Conservation (phyloP, 257 asterid genomes). For the Nicotiana otophora region DNA sequence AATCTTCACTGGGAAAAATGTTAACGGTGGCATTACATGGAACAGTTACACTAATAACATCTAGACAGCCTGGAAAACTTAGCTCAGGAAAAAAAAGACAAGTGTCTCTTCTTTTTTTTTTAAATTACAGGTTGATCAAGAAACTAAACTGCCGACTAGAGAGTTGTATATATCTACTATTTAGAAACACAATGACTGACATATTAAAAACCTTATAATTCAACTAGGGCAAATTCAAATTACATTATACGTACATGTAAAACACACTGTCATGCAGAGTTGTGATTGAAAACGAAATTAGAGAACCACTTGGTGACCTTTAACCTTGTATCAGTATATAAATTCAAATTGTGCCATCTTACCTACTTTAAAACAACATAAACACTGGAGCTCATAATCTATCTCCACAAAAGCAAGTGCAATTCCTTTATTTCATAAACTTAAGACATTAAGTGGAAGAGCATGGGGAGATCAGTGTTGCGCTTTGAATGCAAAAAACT, state of each 20-base stretch:
- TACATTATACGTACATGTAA: not conserved
- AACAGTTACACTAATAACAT: not conserved
- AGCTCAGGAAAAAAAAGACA: not conserved
- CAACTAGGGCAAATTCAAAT: not conserved
- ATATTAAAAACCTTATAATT: not conserved
- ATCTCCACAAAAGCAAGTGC: not conserved
- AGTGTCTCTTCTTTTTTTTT: not conserved
- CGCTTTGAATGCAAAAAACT: not conserved
- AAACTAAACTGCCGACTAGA: not conserved
- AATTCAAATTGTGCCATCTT: not conserved
- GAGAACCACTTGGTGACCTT: not conserved
- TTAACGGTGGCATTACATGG: not conserved
- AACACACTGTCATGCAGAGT: not conserved
- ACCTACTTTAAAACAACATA: not conserved
- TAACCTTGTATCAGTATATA: not conserved
- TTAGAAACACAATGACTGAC: not conserved
- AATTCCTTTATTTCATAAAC: not conserved
- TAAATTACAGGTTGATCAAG: not conserved
- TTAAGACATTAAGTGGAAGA: slow-evolving; percentile 1
- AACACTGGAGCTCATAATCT: not conserved
- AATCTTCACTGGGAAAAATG: not conserved
- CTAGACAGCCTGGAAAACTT: not conserved
- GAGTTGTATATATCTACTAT: not conserved
- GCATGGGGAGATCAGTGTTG: not conserved
- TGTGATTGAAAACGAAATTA: not conserved